A percentile compares a stretch with the other conserved stretches of the same genome.
phyloP scores from a whole-genome alignment of 163 green algal species.

The Volvox carteri region DNA sequence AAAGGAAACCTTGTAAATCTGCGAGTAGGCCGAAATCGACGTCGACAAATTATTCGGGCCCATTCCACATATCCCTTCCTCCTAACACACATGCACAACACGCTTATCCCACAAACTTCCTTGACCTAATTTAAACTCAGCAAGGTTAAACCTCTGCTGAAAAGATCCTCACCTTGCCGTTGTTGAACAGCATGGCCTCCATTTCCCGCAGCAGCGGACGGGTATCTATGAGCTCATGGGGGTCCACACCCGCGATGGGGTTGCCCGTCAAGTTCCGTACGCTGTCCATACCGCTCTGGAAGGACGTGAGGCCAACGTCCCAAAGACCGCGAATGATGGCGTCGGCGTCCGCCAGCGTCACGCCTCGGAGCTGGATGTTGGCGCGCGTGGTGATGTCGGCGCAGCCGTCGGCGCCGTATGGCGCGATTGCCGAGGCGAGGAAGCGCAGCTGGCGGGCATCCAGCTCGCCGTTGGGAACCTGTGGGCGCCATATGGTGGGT shows the following conservation, averaged over 20 bases:
- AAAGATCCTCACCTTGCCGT: constrained; percentile 69
- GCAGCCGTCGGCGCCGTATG: constrained; percentile 90
- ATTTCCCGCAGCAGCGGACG: constrained; percentile 67
- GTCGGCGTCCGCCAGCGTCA: constrained; percentile 81
- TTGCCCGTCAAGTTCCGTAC: constrained; percentile 94
- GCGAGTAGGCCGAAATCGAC: too few species aligned
- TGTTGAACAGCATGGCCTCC: constrained; percentile 81
- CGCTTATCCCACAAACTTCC: too few species aligned
- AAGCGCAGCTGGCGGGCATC: constrained; percentile 86
- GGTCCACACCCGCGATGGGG: constrained; percentile 78
- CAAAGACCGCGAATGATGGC: constrained; percentile 85
- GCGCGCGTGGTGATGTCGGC: constrained; percentile 97
- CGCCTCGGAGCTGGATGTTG: constrained; percentile 95
- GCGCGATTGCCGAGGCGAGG: constrained; percentile 80
- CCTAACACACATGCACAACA: too few species aligned
- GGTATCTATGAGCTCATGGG: constrained; percentile 92
- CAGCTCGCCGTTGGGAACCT: constrained; percentile 89
- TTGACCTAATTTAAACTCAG: too few species aligned
- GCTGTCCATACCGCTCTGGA: constrained; percentile 97
- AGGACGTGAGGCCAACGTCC: constrained; percentile 79
- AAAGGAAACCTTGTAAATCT: too few species aligned
- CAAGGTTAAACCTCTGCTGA: too few species aligned
- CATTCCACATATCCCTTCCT: too few species aligned
- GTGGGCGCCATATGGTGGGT: too few species aligned
- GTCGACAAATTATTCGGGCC: too few species aligned